Evolutionary conservation across 495 filamentous ascomycete genomes (phyloP).

Genomic region (Daldinia vernicosa): DNA sequence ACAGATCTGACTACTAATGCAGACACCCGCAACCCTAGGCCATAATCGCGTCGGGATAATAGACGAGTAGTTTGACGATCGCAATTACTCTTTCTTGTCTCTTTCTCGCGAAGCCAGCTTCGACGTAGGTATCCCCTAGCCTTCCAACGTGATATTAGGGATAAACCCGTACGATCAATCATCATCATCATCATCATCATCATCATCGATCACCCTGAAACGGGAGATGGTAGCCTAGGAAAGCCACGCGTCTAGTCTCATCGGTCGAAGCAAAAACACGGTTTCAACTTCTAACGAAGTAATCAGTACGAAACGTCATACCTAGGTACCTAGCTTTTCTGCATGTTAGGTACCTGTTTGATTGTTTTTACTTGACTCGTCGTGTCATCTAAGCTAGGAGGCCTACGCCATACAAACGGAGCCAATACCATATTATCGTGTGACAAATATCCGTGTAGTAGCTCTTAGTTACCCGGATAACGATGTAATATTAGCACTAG

Average conservation of each 20-base stretch:
- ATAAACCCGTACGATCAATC: slow-evolving; percentile 5
- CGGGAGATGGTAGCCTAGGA: neutral
- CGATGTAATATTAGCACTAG: neutral
- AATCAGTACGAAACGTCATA: slow-evolving; percentile 3
- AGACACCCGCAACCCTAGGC: slow-evolving; percentile 1
- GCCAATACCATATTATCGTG: neutral
- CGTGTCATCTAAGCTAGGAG: neutral
- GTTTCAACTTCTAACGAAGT: neutral
- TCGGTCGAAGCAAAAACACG: neutral
- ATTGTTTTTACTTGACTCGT: neutral
- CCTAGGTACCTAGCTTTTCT: too few relatives aligned
- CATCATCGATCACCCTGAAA: neutral
- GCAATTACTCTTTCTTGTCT: neutral
- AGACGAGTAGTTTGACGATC: neutral
- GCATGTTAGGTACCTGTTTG: neutral
- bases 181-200: too few relatives aligned
- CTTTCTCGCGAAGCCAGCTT: neutral
- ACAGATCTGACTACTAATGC: neutral
- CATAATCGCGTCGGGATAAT: neutral
- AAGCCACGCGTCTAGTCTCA: slow-evolving; percentile 6
- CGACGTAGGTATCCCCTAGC: neutral
- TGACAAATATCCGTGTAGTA: neutral
- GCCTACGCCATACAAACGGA: neutral
- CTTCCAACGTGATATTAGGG: neutral
- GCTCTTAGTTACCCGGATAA: neutral